phyloP scores from a whole-genome alignment of 768 basidiomycete species.

The Tulasnella sp. region DNA sequence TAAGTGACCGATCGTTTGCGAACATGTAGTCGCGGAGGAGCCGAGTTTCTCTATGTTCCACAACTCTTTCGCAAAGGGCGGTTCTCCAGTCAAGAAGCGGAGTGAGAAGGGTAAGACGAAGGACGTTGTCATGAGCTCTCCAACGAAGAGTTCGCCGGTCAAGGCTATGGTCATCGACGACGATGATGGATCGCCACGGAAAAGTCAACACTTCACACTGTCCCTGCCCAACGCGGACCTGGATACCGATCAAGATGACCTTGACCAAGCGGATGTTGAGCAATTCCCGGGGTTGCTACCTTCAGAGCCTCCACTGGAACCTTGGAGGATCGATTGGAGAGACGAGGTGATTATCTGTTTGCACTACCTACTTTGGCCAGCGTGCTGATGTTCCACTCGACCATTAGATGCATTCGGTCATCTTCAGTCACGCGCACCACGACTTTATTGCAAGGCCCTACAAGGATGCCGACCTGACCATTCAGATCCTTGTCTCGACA shows the following conservation, averaged over 20 bases:
- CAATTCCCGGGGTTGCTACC: not conserved
- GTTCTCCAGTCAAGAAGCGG: slow-evolving; percentile 12
- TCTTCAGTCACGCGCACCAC: slow-evolving; percentile 5
- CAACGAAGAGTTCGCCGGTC: not conserved
- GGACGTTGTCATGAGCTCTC: not conserved
- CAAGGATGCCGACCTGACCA: not conserved
- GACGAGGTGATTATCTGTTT: not conserved
- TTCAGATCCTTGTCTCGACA: not conserved
- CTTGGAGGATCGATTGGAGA: slow-evolving; percentile 5
- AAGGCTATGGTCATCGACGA: not conserved
- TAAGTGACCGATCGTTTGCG: not conserved
- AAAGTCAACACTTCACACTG: not conserved
- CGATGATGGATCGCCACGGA: not conserved
- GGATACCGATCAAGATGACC: not conserved
- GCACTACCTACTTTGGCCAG: not conserved
- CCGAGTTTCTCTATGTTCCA: not conserved
- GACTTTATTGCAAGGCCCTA: not conserved
- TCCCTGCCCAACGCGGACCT: not conserved
- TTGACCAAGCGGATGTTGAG: not conserved
- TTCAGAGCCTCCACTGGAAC: not conserved
- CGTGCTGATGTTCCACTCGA: not conserved
- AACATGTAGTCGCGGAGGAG: not conserved
- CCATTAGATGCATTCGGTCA: slow-evolving; percentile 1
- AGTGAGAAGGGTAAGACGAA: not conserved
- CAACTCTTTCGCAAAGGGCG: slow-evolving; percentile 14